Base-by-base conservation (phyloP, 768 basidiomycete genomes). In the Agrocybe praecox region DNA sequence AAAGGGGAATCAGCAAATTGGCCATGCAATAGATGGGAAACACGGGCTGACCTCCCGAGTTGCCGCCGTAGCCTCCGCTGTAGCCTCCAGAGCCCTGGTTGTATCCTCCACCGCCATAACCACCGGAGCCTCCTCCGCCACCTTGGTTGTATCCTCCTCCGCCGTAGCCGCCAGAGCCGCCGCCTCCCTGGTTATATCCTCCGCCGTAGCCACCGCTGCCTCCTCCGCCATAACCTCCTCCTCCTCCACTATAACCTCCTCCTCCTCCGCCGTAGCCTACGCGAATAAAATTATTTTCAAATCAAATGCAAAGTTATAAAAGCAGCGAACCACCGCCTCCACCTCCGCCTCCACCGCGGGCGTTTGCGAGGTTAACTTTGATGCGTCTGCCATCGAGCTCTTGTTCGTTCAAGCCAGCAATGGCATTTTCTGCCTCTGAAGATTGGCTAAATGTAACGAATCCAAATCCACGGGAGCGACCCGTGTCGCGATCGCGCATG, bases 401-500 rank as follows among this genome's bases (percentile, higher is more conserved):
- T 63, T 89, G 86, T 69, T 97, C 96, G 76, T 98, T 90, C 71
- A 96, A 76, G 42, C 71, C 76, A 45, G 49, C 58, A 69, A 97
- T 96, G 45, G 96, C 94, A 58, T 78, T 78, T 11, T 89, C 77
- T 45, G 96, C 96, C 72, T 96, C 94, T 26, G 73, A 66, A 12
- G 67, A 44, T 47, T 72, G 69, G 61, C 78, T 72, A 72, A 79
- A 95, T 53, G 92, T 95, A 59, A 98, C 95, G 76, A 98, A 98
- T 60, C 96, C 96, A 73, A 98, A 98, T 69, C 96, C 96, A 70
- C 96, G 90, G 62, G 94, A 96, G 69, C 96, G 93, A 58, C 93
- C 92, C 63, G 96, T 98, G 70, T 97, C 96, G 71, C 95, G 93
- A 78, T 98, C 96, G 79, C 93, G 90, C 95, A 96, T 96, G 73